phyloP scores from a whole-genome alignment of 1,284 basidiomycete genomes.

The Xerocomus minutiporus region DNA sequence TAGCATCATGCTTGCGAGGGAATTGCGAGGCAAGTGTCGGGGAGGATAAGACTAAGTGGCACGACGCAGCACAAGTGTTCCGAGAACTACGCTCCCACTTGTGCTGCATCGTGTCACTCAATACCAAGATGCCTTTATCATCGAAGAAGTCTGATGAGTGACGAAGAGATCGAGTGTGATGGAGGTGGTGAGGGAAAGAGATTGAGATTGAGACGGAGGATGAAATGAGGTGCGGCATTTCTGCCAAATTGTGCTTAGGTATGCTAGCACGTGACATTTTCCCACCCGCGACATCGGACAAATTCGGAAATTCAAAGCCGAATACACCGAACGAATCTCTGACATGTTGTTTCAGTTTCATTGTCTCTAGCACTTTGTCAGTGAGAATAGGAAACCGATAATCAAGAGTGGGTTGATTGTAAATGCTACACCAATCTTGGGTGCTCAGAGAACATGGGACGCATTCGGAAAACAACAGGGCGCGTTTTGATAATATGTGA shows the following conservation, averaged over 20 bases:
- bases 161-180: neutral
- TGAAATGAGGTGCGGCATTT: conserved; percentile 3
- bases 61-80: conserved; percentile 36
- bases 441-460: too few relatives aligned
- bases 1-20: neutral
- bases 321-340: too few relatives aligned
- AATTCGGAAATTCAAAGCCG: too few relatives aligned
- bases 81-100: conserved; percentile 50
- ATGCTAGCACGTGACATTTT: neutral
- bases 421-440: too few relatives aligned
- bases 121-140: neutral
- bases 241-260: neutral
- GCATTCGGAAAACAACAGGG: too few relatives aligned
- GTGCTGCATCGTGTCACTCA: conserved; percentile 20
- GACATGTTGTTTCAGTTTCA: too few relatives aligned
- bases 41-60: neutral
- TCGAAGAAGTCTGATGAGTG: neutral
- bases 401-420: too few relatives aligned
- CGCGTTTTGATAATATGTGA: too few relatives aligned
- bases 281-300: neutral
- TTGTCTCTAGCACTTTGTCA: too few relatives aligned
- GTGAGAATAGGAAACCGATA: too few relatives aligned
- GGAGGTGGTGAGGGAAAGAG: neutral
- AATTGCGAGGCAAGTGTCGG: neutral
- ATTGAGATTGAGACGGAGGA: neutral